phyloP scores from a whole-genome alignment of 768 basidiomycete species.

The Agaricus sinodeliciosus region DNA sequence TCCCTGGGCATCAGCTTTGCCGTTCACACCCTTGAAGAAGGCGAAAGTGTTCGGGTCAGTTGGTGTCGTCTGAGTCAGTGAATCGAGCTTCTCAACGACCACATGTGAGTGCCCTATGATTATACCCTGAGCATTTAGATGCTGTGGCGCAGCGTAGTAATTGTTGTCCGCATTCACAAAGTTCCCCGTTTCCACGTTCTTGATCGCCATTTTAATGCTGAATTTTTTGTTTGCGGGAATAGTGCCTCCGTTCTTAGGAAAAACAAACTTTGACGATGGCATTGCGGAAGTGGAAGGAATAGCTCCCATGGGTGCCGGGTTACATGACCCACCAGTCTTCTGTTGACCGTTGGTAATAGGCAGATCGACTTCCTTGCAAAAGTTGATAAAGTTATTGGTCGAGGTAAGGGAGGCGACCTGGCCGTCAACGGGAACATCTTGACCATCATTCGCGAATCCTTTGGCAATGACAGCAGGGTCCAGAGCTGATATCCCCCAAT shows the following conservation, averaged over 20 bases:
- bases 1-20: constrained; percentile 34
- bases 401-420: constrained; percentile 50
- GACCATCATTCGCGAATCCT: constrained; percentile 46
- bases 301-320: constrained; percentile 52
- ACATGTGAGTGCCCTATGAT: constrained; percentile 57
- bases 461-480: constrained; percentile 37
- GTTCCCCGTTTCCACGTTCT: constrained; percentile 40
- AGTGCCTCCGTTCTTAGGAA: constrained; percentile 37
- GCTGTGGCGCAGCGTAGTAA: constrained; percentile 54
- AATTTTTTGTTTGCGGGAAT: constrained; percentile 43
- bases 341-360: constrained; percentile 54
- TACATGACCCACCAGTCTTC: constrained; percentile 48
- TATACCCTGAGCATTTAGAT: constrained; percentile 41
- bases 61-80: constrained; percentile 37
- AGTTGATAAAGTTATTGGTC: constrained; percentile 64
- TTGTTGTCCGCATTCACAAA: constrained; percentile 50
- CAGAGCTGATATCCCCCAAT: constrained; percentile 25
- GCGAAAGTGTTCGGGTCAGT: constrained; percentile 45
- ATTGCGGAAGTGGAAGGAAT: constrained; percentile 42
- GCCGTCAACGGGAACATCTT: constrained; percentile 31
- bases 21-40: constrained; percentile 52
- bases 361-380: constrained; percentile 40
- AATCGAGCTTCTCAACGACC: constrained; percentile 45
- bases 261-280: constrained; percentile 44
- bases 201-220: constrained; percentile 43